Percentiles rank a stretch among this genome's conserved stretches.
Conservation (phyloP, 441 rosid species). For the Omphalea diandra region DNA sequence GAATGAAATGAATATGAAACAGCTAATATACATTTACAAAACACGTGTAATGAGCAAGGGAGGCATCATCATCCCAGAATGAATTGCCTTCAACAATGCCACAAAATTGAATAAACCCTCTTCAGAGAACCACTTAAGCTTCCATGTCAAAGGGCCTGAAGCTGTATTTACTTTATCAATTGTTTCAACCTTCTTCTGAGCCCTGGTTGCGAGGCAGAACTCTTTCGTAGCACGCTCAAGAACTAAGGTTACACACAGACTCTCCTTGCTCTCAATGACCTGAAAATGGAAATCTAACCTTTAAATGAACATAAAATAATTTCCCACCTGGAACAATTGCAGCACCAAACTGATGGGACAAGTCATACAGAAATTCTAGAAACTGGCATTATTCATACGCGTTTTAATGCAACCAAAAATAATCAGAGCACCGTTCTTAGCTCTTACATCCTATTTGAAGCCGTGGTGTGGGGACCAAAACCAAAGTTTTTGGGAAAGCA, state of each 20-base stretch:
- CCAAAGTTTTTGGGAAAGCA: not conserved
- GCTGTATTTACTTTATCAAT: slow-evolving; percentile 17
- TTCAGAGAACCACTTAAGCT: slow-evolving; percentile 65
- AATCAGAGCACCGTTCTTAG: no score
- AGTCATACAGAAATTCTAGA: not conserved
- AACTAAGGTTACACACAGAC: slow-evolving; percentile 34
- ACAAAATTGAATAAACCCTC: slow-evolving; percentile 59
- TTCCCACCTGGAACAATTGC: not conserved
- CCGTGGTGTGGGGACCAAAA: not conserved
- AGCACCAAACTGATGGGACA: not conserved
- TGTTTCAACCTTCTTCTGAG: slow-evolving; percentile 20
- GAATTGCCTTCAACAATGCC: slow-evolving; percentile 70
- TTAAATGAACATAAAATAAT: slow-evolving; percentile 2
- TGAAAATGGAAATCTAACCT: slow-evolving; percentile 27
- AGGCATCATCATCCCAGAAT: slow-evolving; percentile 34
- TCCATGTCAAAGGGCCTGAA: slow-evolving; percentile 43
- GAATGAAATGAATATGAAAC: slow-evolving; percentile 48
- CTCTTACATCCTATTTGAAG: not conserved
- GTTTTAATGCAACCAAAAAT: not conserved
- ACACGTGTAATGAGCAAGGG: slow-evolving; percentile 48
- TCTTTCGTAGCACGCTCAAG: slow-evolving; percentile 32
- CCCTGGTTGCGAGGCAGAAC: slow-evolving; percentile 22
- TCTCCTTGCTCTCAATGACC: slow-evolving; percentile 50
- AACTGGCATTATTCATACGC: no score
- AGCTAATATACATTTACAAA: slow-evolving; percentile 21